Evolutionary conservation across 192 early-diverging fungal genomes (phyloP).

Genomic region (Backusella australiensis): DNA sequence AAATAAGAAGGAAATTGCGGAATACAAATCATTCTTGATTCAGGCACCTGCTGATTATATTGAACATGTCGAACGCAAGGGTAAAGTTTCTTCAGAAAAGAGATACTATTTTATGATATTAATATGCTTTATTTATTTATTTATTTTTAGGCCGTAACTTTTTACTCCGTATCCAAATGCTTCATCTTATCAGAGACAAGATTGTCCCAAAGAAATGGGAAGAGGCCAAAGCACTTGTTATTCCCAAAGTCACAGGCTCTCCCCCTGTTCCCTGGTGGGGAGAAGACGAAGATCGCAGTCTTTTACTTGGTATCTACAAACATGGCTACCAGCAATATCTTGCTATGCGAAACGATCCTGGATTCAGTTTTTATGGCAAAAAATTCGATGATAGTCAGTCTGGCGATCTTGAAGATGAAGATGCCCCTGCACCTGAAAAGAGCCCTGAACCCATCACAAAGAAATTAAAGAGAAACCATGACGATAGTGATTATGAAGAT

Average conservation of each 20-base stretch:
- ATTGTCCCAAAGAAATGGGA: slow-evolving; percentile 65
- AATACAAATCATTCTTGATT: slow-evolving; percentile 67
- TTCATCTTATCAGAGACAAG: slow-evolving; percentile 70
- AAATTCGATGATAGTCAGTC: slow-evolving; percentile 46
- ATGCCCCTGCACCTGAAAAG: neutral
- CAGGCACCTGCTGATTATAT: slow-evolving; percentile 73
- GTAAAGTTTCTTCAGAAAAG: neutral
- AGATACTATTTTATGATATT: neutral
- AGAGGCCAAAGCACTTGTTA: slow-evolving; percentile 54
- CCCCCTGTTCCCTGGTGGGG: slow-evolving; percentile 73
- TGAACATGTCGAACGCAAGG: slow-evolving; percentile 70
- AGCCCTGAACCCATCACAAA: neutral
- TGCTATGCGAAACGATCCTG: slow-evolving; percentile 51
- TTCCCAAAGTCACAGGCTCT: slow-evolving; percentile 66
- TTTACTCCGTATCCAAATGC: slow-evolving; percentile 69
- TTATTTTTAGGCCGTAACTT: slow-evolving; percentile 53
- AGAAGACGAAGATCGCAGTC: slow-evolving; percentile 70
- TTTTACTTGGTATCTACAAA: slow-evolving; percentile 74
- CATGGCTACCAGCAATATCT: slow-evolving; percentile 70
- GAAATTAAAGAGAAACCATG: slow-evolving; percentile 1
- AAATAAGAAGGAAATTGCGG: slow-evolving; percentile 61
- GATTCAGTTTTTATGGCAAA: slow-evolving; percentile 53
- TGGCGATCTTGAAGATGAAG: slow-evolving; percentile 37
- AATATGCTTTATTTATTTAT: neutral
- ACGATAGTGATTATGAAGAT: slow-evolving; percentile 5